These are phyloP conservation scores for Anastatica hierochuntica DNA, from an alignment of 345 rosid species.

Conservation along the genomic window DNA sequence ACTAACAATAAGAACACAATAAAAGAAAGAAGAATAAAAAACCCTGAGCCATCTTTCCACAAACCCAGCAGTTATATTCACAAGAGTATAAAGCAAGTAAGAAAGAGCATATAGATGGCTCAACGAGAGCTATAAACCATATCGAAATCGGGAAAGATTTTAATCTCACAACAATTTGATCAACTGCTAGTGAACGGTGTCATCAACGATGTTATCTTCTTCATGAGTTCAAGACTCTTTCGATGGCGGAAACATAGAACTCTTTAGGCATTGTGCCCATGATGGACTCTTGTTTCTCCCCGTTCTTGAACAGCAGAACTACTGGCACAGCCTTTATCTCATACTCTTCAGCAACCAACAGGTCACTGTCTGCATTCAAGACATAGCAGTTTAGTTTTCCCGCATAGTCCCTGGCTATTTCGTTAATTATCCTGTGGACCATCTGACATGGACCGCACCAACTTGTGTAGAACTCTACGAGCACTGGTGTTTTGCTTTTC, in stretches of 20 bases:
- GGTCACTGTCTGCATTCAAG: constrained; percentile 64
- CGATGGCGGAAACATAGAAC: constrained; percentile 76
- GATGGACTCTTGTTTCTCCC: constrained; percentile 60
- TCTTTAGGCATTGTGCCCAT: constrained; percentile 97
- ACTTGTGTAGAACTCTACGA: constrained; percentile 83
- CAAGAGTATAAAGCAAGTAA: neutral
- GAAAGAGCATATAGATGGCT: neutral
- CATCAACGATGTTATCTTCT: constrained; percentile 7
- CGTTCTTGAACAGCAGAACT: constrained; percentile 79
- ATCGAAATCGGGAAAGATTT: neutral
- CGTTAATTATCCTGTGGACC: constrained; percentile 61
- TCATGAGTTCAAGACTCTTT: constrained; percentile 62
- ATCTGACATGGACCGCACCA: constrained; percentile 76
- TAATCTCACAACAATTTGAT: constrained; percentile 5
- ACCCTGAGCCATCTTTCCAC: neutral
- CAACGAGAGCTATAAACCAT: constrained; percentile 11
- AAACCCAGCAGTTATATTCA: constrained; percentile 12
- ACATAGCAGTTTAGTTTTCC: constrained; percentile 64
- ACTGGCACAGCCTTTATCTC: constrained; percentile 89
- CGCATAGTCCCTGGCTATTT: constrained; percentile 68
- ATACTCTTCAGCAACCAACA: constrained; percentile 55
- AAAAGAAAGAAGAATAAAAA: neutral
- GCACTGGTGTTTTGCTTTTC: constrained; percentile 59
- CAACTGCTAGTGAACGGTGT: neutral
- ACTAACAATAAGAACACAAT: neutral